Conservation (phyloP, 768 basidiomycete genomes). For the Suillus fuscotomentosus region DNA sequence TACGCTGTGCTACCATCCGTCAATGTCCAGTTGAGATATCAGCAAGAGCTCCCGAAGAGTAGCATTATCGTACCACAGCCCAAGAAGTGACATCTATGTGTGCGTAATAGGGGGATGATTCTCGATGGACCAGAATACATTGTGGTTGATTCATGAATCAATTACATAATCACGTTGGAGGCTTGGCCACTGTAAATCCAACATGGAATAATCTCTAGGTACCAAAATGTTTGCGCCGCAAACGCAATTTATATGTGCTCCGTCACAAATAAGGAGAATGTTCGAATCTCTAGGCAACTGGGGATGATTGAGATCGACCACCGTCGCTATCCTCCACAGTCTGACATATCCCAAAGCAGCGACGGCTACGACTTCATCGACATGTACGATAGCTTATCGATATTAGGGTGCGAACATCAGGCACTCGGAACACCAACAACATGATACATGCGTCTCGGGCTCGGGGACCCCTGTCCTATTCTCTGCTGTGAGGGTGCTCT, state of each 20-base stretch:
- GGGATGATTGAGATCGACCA: neutral
- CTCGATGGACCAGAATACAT: neutral
- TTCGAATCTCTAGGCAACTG: neutral
- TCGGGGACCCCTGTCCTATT: no score
- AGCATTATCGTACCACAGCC: neutral
- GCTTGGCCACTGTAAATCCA: neutral
- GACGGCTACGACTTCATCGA: neutral
- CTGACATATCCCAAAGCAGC: neutral
- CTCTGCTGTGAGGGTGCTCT: no score
- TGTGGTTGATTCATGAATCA: neutral
- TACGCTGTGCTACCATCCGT: conserved; percentile 8
- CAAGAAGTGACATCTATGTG: neutral
- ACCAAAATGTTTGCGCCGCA: neutral
- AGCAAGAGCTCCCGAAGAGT: neutral
- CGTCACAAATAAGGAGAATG: neutral
- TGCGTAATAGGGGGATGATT: neutral
- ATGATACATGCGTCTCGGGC: no score
- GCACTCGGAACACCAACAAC: no score
- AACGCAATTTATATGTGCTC: neutral
- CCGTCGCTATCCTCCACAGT: neutral
- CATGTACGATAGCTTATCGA: no score
- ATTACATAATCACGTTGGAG: neutral
- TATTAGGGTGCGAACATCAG: no score
- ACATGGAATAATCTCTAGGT: neutral
- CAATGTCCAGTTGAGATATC: conserved; percentile 41